These are phyloP conservation scores for Coemansia sp. DNA, from an alignment of 192 early-diverging fungal genomes.

Conservation along the genomic window DNA sequence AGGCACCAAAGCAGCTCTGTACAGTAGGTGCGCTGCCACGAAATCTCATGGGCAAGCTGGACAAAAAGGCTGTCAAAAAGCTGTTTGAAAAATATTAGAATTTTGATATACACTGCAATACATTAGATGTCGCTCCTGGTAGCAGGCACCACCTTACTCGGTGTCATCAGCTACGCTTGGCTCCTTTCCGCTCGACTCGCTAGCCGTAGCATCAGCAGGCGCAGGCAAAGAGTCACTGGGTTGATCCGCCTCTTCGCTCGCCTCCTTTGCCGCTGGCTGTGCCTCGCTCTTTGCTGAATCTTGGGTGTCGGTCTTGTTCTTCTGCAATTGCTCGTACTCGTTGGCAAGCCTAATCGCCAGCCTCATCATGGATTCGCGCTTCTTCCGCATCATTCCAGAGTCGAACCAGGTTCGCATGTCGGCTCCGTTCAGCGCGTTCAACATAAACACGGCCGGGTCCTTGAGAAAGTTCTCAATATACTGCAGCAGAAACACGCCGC, in stretches of 20 bases:
- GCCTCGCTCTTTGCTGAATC: neutral
- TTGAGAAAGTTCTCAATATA: constrained; percentile 71
- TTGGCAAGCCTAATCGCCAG: constrained; percentile 25
- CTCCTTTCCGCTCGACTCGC: neutral
- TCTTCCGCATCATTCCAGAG: constrained; percentile 21
- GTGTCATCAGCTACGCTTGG: neutral
- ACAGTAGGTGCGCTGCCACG: constrained; percentile 63
- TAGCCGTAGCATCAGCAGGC: neutral
- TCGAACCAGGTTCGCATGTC: constrained; percentile 38
- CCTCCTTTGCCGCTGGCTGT: neutral
- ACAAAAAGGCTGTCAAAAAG: constrained; percentile 70
- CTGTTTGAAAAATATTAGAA: constrained; percentile 43
- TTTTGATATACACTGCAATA: neutral
- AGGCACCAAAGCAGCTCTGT: constrained; percentile 62
- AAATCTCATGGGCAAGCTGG: constrained; percentile 88
- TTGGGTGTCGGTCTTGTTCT: neutral
- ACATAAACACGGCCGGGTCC: constrained; percentile 37
- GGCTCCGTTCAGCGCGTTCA: constrained; percentile 25
- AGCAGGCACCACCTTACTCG: neutral
- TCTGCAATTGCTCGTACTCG: constrained; percentile 7
- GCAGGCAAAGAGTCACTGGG: neutral
- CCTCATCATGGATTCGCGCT: constrained; percentile 31
- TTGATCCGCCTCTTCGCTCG: neutral
- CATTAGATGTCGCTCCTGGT: neutral
- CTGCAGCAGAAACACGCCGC: constrained; percentile 83